Conservation (phyloP, 163 green algal species). For the Scenedesmus sp. region DNA sequence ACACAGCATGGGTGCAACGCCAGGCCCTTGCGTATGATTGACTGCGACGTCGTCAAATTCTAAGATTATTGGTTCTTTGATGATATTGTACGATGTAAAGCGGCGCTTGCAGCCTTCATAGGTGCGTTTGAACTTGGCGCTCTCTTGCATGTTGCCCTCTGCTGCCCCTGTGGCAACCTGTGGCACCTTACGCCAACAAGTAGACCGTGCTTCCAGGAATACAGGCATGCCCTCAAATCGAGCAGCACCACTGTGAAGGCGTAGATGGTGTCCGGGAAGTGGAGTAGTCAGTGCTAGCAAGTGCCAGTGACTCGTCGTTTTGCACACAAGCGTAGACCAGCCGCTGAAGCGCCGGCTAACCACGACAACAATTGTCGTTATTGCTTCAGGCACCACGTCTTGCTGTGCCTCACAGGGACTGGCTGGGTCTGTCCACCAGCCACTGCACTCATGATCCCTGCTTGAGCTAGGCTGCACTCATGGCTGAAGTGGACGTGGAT, state of each 20-base stretch:
- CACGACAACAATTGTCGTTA: not conserved
- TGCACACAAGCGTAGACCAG: not conserved
- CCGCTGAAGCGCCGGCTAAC: not conserved
- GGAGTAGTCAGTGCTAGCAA: not conserved
- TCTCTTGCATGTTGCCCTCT: not conserved
- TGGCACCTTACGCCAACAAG: no score
- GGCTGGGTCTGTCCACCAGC: slow-evolving; percentile 2
- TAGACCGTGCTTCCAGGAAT: no score
- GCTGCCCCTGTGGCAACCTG: no score
- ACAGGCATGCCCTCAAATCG: no score
- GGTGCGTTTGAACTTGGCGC: not conserved
- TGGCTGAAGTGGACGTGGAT: slow-evolving; percentile 29
- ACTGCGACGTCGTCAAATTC: not conserved
- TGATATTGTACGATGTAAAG: not conserved
- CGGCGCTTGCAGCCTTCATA: not conserved
- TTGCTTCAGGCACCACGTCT: not conserved
- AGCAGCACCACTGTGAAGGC: no score
- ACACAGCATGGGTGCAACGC: not conserved
- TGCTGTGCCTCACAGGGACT: not conserved
- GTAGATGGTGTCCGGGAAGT: not conserved
- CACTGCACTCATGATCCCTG: slow-evolving; percentile 11
- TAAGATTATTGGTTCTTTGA: not conserved
- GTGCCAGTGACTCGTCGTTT: not conserved
- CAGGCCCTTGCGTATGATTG: not conserved
- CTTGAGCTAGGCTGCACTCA: not conserved